Evolutionary conservation across 1,139 yeast genomes (phyloP).

Genomic region (Blastobotrys petasosporus): DNA sequence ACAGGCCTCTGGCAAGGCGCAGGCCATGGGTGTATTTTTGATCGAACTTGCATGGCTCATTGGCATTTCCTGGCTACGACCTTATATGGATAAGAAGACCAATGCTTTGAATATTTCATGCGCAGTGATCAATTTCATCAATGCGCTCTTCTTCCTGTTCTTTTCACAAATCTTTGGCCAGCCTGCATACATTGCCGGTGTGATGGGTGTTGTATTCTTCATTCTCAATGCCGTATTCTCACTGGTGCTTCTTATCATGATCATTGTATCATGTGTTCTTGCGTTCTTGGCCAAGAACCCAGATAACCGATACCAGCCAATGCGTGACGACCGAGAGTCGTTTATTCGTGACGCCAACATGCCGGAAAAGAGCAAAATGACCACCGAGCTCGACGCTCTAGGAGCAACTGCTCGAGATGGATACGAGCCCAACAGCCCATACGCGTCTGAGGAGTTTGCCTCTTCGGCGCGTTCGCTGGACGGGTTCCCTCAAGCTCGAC

Average conservation of each 20-base stretch:
- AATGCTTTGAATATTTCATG: conserved; percentile 86
- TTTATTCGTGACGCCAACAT: conserved; percentile 58
- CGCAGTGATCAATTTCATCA: conserved; percentile 59
- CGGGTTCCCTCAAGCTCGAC: conserved; percentile 22
- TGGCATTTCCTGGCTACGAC: conserved; percentile 63
- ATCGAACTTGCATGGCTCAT: conserved; percentile 68
- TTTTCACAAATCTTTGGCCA: conserved; percentile 80
- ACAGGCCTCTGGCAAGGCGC: conserved; percentile 73
- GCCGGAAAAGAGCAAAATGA: conserved; percentile 28
- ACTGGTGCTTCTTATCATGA: conserved; percentile 69
- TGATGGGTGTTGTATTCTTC: conserved; percentile 90
- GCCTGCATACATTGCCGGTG: conserved; percentile 81
- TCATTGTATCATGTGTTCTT: conserved; percentile 78
- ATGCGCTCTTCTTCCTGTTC: conserved; percentile 64
- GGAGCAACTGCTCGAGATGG: conserved; percentile 78
- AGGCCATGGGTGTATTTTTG: conserved; percentile 68
- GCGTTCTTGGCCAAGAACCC: conserved; percentile 88
- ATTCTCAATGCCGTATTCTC: conserved; percentile 87
- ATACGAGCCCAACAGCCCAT: conserved; percentile 12
- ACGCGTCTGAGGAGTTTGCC: conserved; percentile 6
- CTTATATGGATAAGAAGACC: conserved; percentile 92
- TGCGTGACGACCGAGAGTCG: conserved; percentile 93
- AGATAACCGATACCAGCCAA: conserved; percentile 91
- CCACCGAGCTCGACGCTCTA: conserved; percentile 75
- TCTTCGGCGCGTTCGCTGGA: conserved; percentile 12